Evolutionary conservation across 1,284 basidiomycete species (phyloP), one percentile per base, ranked within the genome.

Genomic region (Leucoagaricus sp.): DNA sequence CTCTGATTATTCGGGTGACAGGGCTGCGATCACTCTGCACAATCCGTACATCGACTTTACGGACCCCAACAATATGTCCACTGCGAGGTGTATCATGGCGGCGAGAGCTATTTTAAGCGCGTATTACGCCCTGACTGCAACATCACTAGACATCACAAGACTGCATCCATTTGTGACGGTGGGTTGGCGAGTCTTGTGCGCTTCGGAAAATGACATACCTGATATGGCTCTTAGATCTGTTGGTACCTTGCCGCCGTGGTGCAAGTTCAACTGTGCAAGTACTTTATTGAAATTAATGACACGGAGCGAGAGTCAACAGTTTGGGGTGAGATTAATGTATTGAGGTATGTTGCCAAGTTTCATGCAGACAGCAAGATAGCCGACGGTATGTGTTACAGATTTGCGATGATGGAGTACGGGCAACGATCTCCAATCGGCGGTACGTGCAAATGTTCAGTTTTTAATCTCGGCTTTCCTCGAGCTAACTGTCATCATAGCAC

Each of bases 221-320:
- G 58, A 49, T 60, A 57, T 58, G 21, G n/a, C 59, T 26, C 57
- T 26, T 62, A 93, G 90, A 91, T 93, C 50, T 91, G 90, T 67
- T 93, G 90, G 90, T 93, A 93, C 69, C 81, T 93, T 17, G 90
- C 90, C 4, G 90, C 91, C 23, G 89, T 89, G 4, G 88, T 93
- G 8, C 86, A 91, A 66, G 83, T 93, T 40, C 90, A 93, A 63
- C 75, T 91, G 41, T 93, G 90, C 77, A 91, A 90, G 65, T 85
- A 89, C 65, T 88, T 85, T 66, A 92, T 93, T 60, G 89, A 91
- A 65, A 82, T 82, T 36, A 83, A 85, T 15, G 87, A 93, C 68
- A 74, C 75, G 15, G 81, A 81, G 46, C 75, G 82, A 59, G 91
- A 93, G 69, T 82, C 86, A 25, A 84, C 83, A 0, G 84, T 88